These are phyloP conservation scores for Caryopteris hybrid DNA, from an alignment of 305 asterid species.

Conservation along the genomic window DNA sequence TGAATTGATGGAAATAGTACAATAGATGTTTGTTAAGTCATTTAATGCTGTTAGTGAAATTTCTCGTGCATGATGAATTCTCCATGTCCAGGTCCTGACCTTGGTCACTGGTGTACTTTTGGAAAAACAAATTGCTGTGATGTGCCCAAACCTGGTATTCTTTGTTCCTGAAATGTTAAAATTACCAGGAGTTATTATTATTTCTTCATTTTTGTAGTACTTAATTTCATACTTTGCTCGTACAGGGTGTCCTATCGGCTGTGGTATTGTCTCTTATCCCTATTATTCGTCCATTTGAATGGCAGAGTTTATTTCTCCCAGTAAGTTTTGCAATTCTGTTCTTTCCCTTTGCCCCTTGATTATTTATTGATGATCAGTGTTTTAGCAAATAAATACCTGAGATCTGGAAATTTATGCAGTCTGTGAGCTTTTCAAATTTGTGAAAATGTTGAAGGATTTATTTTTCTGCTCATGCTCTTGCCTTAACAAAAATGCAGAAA, in stretches of 20 bases:
- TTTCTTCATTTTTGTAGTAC: constrained; percentile 7
- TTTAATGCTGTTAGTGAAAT: constrained; percentile 10
- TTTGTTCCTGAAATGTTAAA: constrained; percentile 11
- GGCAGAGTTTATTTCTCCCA: constrained; percentile 98
- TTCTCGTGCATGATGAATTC: constrained; percentile 12
- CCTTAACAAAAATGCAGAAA: constrained; percentile 6
- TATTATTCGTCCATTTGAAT: constrained; percentile 90
- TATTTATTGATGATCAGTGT: not conserved
- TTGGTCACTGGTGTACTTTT: constrained; percentile 74
- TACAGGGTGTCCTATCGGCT: constrained; percentile 89
- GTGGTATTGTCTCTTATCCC: constrained; percentile 82
- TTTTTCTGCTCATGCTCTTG: not conserved
- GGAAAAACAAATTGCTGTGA: constrained; percentile 79
- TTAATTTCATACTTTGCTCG: constrained; percentile 17
- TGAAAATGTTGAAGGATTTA: not conserved
- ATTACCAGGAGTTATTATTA: constrained; percentile 2
- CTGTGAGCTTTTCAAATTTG: not conserved
- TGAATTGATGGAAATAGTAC: not conserved
- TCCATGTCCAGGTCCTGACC: constrained; percentile 58
- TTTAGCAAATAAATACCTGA: not conserved
- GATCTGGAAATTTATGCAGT: not conserved
- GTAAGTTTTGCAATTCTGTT: constrained; percentile 47
- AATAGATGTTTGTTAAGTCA: not conserved
- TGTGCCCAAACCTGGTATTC: constrained; percentile 88
- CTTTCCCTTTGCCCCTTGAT: constrained; percentile 8